These are phyloP conservation scores for Syncephalastrum contaminatum DNA, from an alignment of 371 early-diverging fungal species.

Conservation along the genomic window DNA sequence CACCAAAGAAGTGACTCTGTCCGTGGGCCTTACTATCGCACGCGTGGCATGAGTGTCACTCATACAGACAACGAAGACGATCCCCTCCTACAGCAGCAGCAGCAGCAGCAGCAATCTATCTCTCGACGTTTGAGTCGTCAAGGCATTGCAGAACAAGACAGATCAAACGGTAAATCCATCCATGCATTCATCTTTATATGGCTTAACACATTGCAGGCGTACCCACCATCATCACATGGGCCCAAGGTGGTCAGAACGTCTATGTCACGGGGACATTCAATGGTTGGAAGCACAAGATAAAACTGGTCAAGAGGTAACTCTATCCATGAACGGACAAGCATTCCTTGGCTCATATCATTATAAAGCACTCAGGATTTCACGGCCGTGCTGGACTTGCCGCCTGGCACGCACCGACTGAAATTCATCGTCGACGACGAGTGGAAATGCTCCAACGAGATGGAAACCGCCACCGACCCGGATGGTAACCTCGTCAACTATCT, in stretches of 20 bases:
- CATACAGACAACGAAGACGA: conserved; percentile 40
- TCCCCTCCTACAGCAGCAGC: background rate
- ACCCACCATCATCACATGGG: conserved; percentile 89
- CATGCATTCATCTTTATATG: too few relatives aligned
- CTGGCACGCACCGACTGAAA: conserved; percentile 93
- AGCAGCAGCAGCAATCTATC: conserved; percentile 4
- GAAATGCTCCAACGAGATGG: conserved; percentile 90
- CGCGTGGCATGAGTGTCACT: conserved; percentile 47
- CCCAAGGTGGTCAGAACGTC: conserved; percentile 83
- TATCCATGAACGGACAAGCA: conserved; percentile 1
- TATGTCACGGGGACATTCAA: conserved; percentile 97
- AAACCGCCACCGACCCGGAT: conserved; percentile 89
- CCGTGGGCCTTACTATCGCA: conserved; percentile 50
- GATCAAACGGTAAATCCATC: conserved; percentile 22
- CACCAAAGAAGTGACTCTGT: conserved; percentile 45
- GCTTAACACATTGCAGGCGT: conserved; percentile 39
- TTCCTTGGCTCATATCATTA: conserved; percentile 1
- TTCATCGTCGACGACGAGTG: conserved; percentile 98
- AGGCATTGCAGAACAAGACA: conserved; percentile 1
- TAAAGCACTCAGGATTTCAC: conserved; percentile 74
- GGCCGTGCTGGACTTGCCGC: conserved; percentile 83
- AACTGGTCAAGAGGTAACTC: conserved; percentile 72
- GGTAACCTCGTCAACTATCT: conserved; percentile 96
- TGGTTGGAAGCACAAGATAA: conserved; percentile 94
- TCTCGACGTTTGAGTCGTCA: conserved; percentile 3